A percentile compares a stretch with the other conserved stretches of the same genome.
phyloP scores from a whole-genome alignment of 2,329 filamentous ascomycete genomes.

The Apiospora saccharicola region DNA sequence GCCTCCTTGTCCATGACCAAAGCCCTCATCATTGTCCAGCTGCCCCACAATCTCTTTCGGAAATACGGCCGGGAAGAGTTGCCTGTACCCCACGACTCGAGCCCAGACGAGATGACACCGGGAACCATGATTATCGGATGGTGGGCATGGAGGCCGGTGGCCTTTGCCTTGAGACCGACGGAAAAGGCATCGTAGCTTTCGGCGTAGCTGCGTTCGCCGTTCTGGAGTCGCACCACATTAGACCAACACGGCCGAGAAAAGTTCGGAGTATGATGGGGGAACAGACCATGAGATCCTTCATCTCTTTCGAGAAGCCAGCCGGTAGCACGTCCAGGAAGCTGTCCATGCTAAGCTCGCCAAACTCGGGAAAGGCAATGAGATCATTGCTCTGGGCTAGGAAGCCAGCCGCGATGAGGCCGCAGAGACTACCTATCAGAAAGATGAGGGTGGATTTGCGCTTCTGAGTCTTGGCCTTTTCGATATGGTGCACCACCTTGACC shows the following conservation, averaged over 20 bases:
- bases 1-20: constrained; percentile 90
- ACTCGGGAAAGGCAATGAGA: constrained; percentile 79
- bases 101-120: constrained; percentile 94
- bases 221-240: constrained; percentile 52
- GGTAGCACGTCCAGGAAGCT: constrained; percentile 87
- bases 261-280: constrained; percentile 30
- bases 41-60: constrained; percentile 92
- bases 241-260: constrained; percentile 21
- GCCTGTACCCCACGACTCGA: constrained; percentile 95
- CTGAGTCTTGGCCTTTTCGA: constrained; percentile 57
- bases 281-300: constrained; percentile 81
- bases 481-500: constrained; percentile 51
- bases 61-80: constrained; percentile 89
- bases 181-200: constrained; percentile 94
- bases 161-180: constrained; percentile 81
- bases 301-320: constrained; percentile 83
- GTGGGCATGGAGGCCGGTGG: constrained; percentile 80
- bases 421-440: constrained; percentile 87
- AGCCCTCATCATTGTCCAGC: constrained; percentile 98
- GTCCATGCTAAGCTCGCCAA: constrained; percentile 81
- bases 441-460: constrained; percentile 84
- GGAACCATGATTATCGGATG: constrained; percentile 98
- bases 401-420: constrained; percentile 85
- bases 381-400: constrained; percentile 92
- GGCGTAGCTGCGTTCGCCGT: constrained; percentile 81